Conservation (phyloP, 1,139 yeast species). For the Saccharomycopsis phalli region DNA sequence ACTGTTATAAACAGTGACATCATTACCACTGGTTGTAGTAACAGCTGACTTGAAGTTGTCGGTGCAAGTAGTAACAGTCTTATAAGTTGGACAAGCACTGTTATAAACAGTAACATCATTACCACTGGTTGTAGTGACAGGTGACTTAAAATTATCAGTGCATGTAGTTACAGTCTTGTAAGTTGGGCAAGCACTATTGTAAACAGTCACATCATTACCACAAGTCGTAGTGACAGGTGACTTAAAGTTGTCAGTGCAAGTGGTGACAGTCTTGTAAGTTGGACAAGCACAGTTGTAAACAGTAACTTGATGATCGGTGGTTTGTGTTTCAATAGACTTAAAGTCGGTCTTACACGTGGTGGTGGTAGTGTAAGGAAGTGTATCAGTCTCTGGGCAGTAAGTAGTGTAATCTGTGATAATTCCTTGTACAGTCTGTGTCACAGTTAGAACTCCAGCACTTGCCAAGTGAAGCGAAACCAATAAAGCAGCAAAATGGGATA, state of each 20-base stretch:
- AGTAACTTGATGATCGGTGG: slow-evolving; percentile 21
- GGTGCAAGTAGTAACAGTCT: no score
- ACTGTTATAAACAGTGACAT: no score
- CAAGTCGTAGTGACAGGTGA: background rate
- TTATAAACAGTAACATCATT: slow-evolving; percentile 9
- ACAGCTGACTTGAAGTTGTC: no score
- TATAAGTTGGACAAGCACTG: background rate
- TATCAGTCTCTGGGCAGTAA: slow-evolving; percentile 16
- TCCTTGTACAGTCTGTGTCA: slow-evolving; percentile 28
- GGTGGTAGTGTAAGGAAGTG: slow-evolving; percentile 9
- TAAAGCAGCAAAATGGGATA: no score
- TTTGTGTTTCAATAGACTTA: slow-evolving; percentile 12
- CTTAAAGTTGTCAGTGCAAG: background rate
- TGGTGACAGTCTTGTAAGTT: slow-evolving; percentile 4
- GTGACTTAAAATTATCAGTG: background rate
- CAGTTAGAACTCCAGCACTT: slow-evolving; percentile 30
- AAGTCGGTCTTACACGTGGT: slow-evolving; percentile 21
- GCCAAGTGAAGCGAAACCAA: no score
- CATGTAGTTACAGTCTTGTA: background rate
- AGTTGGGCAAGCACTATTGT: background rate
- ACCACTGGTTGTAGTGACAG: background rate
- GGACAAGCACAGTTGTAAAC: slow-evolving; percentile 6
- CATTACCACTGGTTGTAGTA: no score
- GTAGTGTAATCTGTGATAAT: slow-evolving; percentile 30
- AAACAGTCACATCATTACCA: background rate